Evolutionary conservation across 208 protist genomes (phyloP).

Genomic region (Porcisia hertigi): DNA sequence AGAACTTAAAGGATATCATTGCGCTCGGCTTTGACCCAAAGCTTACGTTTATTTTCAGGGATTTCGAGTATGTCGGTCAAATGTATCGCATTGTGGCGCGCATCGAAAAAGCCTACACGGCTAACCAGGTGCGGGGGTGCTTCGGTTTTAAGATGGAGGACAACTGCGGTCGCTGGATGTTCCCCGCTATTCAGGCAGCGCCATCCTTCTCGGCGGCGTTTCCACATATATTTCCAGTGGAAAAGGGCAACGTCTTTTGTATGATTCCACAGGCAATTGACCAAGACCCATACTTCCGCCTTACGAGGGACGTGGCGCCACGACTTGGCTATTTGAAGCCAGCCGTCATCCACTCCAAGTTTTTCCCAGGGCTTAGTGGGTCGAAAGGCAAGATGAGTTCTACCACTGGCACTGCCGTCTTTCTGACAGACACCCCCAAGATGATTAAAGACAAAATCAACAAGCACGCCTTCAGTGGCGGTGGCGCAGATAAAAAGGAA

Average conservation of each 20-base stretch:
- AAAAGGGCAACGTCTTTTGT: constrained; percentile 94
- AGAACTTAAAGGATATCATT: constrained; percentile 99
- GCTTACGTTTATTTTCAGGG: constrained; percentile 99
- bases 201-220: constrained; percentile 97
- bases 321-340: constrained; percentile 96
- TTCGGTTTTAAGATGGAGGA: constrained; percentile 97
- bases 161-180: constrained; percentile 97
- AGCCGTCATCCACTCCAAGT: constrained; percentile 97
- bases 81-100: constrained; percentile 97
- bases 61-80: constrained; percentile 97
- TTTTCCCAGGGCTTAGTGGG: constrained; percentile 98
- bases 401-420: constrained; percentile 92
- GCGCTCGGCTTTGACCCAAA: constrained; percentile 98
- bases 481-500: constrained; percentile 96
- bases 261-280: constrained; percentile 99
- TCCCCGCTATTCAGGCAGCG: constrained; percentile 98
- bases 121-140: constrained; percentile 93
- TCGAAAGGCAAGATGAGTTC: constrained; percentile 98
- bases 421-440: constrained; percentile 97
- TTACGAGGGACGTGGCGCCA: constrained; percentile 98
- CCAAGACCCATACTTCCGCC: constrained; percentile 99
- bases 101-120: constrained; percentile 96
- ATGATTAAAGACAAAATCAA: constrained; percentile 96
- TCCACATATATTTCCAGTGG: constrained; percentile 95
- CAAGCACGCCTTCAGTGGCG: constrained; percentile 98